phyloP scores from a whole-genome alignment of 345 rosid genomes.

The Mallotus nudiflorus region DNA sequence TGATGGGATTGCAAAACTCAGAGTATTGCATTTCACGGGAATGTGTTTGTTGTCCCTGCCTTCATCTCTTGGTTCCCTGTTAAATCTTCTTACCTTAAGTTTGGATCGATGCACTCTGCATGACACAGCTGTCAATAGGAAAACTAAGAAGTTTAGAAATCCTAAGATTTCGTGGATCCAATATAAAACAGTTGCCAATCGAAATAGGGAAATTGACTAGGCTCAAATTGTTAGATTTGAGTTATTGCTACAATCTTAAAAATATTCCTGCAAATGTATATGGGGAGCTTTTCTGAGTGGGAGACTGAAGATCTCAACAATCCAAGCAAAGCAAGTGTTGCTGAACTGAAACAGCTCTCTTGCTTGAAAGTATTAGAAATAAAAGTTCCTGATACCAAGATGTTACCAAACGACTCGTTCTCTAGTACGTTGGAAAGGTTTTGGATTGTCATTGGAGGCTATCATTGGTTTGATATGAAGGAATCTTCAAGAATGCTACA shows the following conservation, averaged over 20 bases:
- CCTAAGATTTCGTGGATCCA: constrained; percentile 28
- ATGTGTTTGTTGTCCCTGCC: background rate
- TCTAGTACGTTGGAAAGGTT: too few species aligned
- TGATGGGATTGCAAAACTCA: background rate
- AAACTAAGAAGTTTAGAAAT: constrained; percentile 27
- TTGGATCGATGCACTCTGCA: background rate
- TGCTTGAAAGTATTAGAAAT: constrained; percentile 17
- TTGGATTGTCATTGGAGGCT: too few species aligned
- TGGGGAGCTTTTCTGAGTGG: constrained; percentile 30
- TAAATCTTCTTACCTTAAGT: constrained; percentile 11
- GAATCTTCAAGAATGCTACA: too few species aligned
- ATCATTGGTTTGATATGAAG: too few species aligned
- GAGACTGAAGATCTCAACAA: constrained; percentile 6
- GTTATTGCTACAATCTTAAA: constrained; percentile 15
- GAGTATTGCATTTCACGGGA: background rate
- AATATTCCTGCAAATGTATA: constrained; percentile 32
- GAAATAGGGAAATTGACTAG: constrained; percentile 20
- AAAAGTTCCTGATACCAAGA: background rate
- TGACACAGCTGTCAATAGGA: background rate
- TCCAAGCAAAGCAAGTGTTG: constrained; percentile 15
- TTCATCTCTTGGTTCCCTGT: background rate
- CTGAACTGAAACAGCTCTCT: constrained; percentile 23
- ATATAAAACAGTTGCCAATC: constrained; percentile 21
- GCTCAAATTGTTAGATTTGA: constrained; percentile 32
- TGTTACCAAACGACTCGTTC: constrained; percentile 3